Evolutionary conservation across 1,284 basidiomycete genomes (phyloP).

Genomic region (Pyrrhoderma lamaoense): DNA sequence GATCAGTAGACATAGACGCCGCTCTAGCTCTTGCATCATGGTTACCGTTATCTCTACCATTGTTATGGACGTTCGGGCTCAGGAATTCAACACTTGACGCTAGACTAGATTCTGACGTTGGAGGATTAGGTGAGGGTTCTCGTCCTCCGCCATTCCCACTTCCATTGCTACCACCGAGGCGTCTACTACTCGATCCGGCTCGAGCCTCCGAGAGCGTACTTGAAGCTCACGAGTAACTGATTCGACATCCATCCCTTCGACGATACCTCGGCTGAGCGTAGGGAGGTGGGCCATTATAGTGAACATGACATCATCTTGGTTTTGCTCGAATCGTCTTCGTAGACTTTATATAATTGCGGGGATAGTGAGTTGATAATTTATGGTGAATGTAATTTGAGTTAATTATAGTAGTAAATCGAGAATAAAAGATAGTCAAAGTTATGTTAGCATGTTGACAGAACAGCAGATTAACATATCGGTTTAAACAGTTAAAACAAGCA

Average conservation of each 20-base stretch:
- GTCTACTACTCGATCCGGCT: too few relatives aligned
- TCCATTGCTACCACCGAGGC: too few relatives aligned
- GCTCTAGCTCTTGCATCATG: background rate
- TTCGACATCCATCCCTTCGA: slow-evolving; percentile 80
- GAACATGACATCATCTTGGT: slow-evolving; percentile 76
- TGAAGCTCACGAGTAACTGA: slow-evolving; percentile 68
- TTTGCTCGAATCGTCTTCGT: slow-evolving; percentile 70
- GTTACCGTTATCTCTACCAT: slow-evolving; percentile 6
- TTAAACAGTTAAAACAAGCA: background rate
- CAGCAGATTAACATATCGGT: background rate
- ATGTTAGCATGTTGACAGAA: background rate
- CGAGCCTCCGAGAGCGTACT: slow-evolving; percentile 33
- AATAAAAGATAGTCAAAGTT: slow-evolving; percentile 10
- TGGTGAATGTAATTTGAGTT: background rate
- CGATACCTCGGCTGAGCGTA: slow-evolving; percentile 65
- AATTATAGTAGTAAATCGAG: background rate
- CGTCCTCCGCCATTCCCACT: background rate
- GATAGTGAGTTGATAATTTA: too few relatives aligned
- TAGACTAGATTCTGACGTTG: slow-evolving; percentile 32
- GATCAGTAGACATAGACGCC: background rate
- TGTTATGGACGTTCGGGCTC: slow-evolving; percentile 24
- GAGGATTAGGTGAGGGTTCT: slow-evolving; percentile 14
- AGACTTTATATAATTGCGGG: slow-evolving; percentile 40
- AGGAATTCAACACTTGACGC: slow-evolving; percentile 40
- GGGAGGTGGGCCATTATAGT: slow-evolving; percentile 78